Base-by-base conservation (phyloP, 225 moss, liverwort and hornwort genomes). In the Pleurozium schreberi region DNA sequence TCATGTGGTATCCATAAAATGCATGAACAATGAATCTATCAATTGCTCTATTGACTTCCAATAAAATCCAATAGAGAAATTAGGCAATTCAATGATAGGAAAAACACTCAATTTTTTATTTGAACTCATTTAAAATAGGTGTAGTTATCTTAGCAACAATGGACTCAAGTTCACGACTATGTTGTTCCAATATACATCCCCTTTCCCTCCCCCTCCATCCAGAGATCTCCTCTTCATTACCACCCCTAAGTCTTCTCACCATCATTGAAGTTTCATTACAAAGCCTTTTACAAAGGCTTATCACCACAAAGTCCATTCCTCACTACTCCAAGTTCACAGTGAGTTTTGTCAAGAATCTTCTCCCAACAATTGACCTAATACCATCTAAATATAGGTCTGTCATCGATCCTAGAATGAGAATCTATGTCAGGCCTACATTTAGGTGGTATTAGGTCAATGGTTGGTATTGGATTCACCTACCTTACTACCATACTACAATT, bases 81-180 rank as follows among this genome's bases (percentile, higher is more conserved):
- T 45, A 18, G 30, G 10, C 30, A 73, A 45, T 30, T 45, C 30
- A 45, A 73, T 18, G 0, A 30, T 73, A 73, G 18, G 10, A 45
- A 30, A 10, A 27, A 45, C 6, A 10, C 6, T 45, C 16, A 43
- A 28, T 45, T 28, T 2, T 45, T 73, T 27, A 45, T 30, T 45
- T 31, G 30, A 45, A 30, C 0, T 6, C 47, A 47, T 30, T 17
- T 74, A 18, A 9, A 1, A n/a, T n/a, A n/a, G n/a, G n/a, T 18
- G 18, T 18, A 45, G 7, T 30, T 30, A 47, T 11, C 11, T 47
- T 45, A 45, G 28, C 17, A 28, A 73, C 73, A 73, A 73, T 10
- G 17, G 18, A 28, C 27, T 45, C 0, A 0, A 0, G 0, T 2
- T 30, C 11, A 47, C 1, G 10, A 18, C 17, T 27, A 74, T 18